Evolutionary conservation across 257 asterid genomes (phyloP).

Genomic region (Solanum ossicruentum): DNA sequence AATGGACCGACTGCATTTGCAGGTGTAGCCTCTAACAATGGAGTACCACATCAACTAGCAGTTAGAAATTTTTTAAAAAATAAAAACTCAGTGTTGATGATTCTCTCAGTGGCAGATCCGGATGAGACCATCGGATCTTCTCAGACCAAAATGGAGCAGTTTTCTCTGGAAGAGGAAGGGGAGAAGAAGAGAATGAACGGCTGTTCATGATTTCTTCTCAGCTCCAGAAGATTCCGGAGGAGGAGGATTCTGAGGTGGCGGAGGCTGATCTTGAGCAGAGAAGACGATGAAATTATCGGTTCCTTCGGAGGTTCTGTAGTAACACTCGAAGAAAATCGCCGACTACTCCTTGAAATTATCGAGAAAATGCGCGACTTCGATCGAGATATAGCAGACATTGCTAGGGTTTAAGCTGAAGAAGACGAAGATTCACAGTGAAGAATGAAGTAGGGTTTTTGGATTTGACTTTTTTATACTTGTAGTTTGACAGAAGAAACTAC

Average conservation of each 20-base stretch:
- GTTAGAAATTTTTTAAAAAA: too few relatives aligned
- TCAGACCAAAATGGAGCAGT: too few relatives aligned
- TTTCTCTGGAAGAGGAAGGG: too few relatives aligned
- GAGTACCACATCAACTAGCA: too few relatives aligned
- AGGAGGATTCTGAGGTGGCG: slow-evolving; percentile 22
- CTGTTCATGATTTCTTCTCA: slow-evolving; percentile 23
- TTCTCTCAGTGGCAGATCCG: too few relatives aligned
- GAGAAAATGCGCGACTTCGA: slow-evolving; percentile 32
- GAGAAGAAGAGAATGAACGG: too few relatives aligned
- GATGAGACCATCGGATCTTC: too few relatives aligned
- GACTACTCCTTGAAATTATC: slow-evolving; percentile 15
- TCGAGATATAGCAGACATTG: slow-evolving; percentile 39
- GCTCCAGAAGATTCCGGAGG: slow-evolving; percentile 25
- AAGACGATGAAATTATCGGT: slow-evolving; percentile 36
- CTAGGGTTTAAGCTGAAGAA: neutral
- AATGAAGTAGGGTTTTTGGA: neutral
- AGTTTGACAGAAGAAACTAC: too few relatives aligned
- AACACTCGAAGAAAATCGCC: slow-evolving; percentile 19
- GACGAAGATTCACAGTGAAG: neutral
- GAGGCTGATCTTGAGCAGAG: slow-evolving; percentile 40
- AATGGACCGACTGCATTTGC: too few relatives aligned
- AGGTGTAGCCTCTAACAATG: too few relatives aligned
- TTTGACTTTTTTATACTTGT: neutral
- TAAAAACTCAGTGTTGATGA: too few relatives aligned
- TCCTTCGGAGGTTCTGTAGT: slow-evolving; percentile 33